Conservation (phyloP, 2,329 filamentous ascomycete genomes). For the Karstenula rhodostoma region DNA sequence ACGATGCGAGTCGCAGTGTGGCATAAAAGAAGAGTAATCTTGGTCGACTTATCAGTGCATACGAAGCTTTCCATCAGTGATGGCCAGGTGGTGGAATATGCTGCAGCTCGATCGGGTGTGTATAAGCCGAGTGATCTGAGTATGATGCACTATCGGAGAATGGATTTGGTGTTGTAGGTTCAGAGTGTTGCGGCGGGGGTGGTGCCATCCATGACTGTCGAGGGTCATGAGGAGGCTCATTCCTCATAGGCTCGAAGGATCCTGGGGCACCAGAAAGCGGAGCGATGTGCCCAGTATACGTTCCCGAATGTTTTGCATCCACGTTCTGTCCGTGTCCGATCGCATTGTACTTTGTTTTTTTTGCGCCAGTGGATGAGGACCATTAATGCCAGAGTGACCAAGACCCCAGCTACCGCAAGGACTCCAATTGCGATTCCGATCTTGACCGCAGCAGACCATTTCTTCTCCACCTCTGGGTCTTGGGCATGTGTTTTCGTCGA, state of each 20-base stretch:
- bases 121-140: neutral
- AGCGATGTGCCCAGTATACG: neutral
- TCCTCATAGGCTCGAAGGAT: neutral
- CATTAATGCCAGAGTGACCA: conserved; percentile 6
- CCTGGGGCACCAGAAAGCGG: neutral
- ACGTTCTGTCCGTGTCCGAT: conserved; percentile 3
- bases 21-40: neutral
- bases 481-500: neutral
- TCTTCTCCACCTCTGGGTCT: conserved; percentile 5
- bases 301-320: conserved; percentile 1
- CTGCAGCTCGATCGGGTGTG: neutral
- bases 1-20: neutral
- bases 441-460: conserved; percentile 7
- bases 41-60: neutral
- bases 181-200: neutral
- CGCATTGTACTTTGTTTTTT: conserved; percentile 1
- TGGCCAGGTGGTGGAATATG: neutral
- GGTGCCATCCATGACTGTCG: conserved; percentile 2
- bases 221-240: neutral
- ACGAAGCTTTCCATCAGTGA: neutral
- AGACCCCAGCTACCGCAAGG: conserved; percentile 1
- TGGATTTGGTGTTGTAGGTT: neutral
- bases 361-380: conserved; percentile 6
- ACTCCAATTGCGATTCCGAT: conserved; percentile 6
- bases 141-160: neutral